These are phyloP conservation scores for Sporothrix humicola DNA, from an alignment of 2,329 filamentous ascomycete genomes.

Conservation along the genomic window DNA sequence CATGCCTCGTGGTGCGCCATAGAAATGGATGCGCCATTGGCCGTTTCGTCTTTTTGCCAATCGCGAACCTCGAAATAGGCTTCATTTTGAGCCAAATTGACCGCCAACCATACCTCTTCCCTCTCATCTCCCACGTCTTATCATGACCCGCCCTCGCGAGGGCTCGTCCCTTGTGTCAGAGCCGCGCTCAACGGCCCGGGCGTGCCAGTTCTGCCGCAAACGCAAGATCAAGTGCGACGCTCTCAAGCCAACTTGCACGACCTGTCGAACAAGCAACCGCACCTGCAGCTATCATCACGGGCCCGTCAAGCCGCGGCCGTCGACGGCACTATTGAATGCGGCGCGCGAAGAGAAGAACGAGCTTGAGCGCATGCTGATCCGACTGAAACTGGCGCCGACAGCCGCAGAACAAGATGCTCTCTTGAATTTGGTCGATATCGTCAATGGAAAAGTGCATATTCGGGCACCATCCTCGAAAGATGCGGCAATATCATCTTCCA, in stretches of 20 bases:
- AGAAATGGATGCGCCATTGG: constrained; percentile 13
- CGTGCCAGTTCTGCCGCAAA: constrained; percentile 33
- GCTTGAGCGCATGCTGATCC: constrained; percentile 30
- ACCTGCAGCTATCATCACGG: constrained; percentile 32
- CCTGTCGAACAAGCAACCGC: constrained; percentile 30
- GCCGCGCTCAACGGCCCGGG: constrained; percentile 28
- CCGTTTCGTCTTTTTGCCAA: background rate
- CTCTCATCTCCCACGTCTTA: background rate
- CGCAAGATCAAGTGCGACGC: constrained; percentile 34
- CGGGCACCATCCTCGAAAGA: background rate
- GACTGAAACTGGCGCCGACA: constrained; percentile 22
- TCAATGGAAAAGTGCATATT: constrained; percentile 27
- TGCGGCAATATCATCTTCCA: background rate
- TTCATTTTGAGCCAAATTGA: background rate
- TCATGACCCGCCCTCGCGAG: background rate
- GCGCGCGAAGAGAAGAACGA: constrained; percentile 26
- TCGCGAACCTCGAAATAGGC: background rate
- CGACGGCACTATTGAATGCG: constrained; percentile 32
- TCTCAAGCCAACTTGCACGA: constrained; percentile 31
- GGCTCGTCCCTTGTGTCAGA: background rate
- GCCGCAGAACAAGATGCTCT: constrained; percentile 20
- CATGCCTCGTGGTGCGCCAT: background rate
- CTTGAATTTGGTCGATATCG: constrained; percentile 12
- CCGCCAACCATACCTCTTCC: background rate
- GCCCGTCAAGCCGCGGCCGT: constrained; percentile 31